Conservation (phyloP, 2,329 filamentous ascomycete species). For the Phialophora verrucosa region DNA sequence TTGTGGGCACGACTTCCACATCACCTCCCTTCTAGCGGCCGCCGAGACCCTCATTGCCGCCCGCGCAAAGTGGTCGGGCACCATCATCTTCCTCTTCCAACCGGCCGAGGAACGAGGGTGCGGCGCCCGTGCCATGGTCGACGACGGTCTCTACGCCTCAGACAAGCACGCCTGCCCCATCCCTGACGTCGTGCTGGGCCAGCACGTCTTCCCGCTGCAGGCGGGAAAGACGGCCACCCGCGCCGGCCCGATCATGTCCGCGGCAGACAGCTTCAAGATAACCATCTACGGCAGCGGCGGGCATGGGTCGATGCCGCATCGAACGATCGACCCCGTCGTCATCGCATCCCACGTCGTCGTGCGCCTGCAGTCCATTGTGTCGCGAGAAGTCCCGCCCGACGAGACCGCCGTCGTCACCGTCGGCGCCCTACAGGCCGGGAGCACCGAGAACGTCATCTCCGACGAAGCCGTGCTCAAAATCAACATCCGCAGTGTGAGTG, state of each 20-base stretch:
- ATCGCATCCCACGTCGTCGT: slow-evolving; percentile 63
- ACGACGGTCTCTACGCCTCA: slow-evolving; percentile 61
- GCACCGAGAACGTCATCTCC: slow-evolving; percentile 66
- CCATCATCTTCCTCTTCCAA: slow-evolving; percentile 69
- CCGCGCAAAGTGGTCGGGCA: slow-evolving; percentile 64
- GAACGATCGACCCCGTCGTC: slow-evolving; percentile 63
- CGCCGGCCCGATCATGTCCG: slow-evolving; percentile 51
- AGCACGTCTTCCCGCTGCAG: slow-evolving; percentile 59
- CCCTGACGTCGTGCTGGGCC: slow-evolving; percentile 63
- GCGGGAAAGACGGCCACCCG: slow-evolving; percentile 50
- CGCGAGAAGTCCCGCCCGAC: slow-evolving; percentile 59
- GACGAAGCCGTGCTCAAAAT: slow-evolving; percentile 61
- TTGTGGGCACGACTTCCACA: slow-evolving; percentile 67
- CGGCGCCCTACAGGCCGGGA: slow-evolving; percentile 63
- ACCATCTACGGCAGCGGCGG: slow-evolving; percentile 65
- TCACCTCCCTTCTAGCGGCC: slow-evolving; percentile 61
- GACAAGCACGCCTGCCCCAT: slow-evolving; percentile 49
- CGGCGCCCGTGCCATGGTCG: slow-evolving; percentile 68
- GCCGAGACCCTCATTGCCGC: slow-evolving; percentile 56
- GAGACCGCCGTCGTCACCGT: slow-evolving; percentile 65
- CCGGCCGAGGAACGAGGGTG: slow-evolving; percentile 69
- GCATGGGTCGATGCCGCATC: slow-evolving; percentile 63
- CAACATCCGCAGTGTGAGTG: slow-evolving; percentile 58
- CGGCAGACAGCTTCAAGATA: slow-evolving; percentile 55
- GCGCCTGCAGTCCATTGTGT: slow-evolving; percentile 65